Conservation (phyloP, 2,329 filamentous ascomycete species). For the Dothistroma septosporum region DNA sequence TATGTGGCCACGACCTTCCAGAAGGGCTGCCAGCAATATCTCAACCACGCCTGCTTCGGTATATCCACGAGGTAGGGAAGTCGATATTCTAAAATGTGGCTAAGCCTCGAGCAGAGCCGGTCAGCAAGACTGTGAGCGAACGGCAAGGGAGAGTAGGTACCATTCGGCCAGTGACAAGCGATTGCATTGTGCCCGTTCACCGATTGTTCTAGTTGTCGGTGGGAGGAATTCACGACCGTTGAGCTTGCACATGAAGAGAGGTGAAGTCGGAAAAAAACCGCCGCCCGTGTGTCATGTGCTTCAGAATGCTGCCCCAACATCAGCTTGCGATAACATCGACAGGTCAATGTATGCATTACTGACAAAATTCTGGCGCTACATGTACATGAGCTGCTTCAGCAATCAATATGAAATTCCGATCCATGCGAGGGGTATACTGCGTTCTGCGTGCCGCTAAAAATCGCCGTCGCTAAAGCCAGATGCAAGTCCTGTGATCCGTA, state of each 20-base stretch:
- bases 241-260: neutral
- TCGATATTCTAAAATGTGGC: neutral
- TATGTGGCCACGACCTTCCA: neutral
- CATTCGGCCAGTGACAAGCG: neutral
- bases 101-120: neutral
- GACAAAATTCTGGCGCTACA: neutral
- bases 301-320: neutral
- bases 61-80: neutral
- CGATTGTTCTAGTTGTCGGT: neutral
- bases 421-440: neutral
- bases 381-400: neutral
- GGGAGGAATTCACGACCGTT: neutral
- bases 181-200: neutral
- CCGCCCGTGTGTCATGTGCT: neutral
- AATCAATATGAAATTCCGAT: neutral
- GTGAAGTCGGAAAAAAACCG: neutral
- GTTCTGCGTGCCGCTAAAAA: neutral
- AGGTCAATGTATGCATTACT: neutral
- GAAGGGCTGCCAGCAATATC: neutral
- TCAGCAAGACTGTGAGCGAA: neutral
- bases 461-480: conserved; percentile 1
- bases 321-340: neutral
- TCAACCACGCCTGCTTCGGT: neutral
- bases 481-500: neutral
- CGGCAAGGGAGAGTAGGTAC: neutral